Percentiles rank a stretch among this genome's conserved stretches.
Evolutionary conservation across 495 filamentous ascomycete genomes (phyloP).

Genomic region (Extremus antarcticus): DNA sequence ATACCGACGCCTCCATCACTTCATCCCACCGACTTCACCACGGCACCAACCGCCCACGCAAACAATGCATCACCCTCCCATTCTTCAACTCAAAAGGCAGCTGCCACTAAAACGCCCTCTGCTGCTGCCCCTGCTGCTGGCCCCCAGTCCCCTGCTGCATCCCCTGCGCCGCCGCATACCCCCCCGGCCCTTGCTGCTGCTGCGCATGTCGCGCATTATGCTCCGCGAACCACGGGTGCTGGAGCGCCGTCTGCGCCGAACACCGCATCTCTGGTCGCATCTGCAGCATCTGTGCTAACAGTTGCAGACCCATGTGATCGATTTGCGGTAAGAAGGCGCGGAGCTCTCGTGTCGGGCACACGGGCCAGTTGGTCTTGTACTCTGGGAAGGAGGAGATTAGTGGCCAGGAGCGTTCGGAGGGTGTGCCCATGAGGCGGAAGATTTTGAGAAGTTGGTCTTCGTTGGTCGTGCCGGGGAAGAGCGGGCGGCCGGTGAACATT

Average conservation of each 20-base stretch:
- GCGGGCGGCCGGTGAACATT: conserved; percentile 86
- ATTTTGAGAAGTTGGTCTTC: conserved; percentile 93
- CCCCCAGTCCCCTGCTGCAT: not conserved
- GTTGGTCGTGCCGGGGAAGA: conserved; percentile 92
- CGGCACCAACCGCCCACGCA: not conserved
- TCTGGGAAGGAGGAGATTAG: conserved; percentile 83
- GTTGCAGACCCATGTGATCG: conserved; percentile 71
- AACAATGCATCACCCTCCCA: not conserved
- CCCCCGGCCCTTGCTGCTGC: not conserved
- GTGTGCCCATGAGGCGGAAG: conserved; percentile 94
- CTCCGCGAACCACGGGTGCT: conserved; percentile 84
- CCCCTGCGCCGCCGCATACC: not conserved
- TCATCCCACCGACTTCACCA: not conserved
- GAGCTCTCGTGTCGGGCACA: conserved; percentile 90
- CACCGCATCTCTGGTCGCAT: conserved; percentile 85
- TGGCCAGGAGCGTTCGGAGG: conserved; percentile 84
- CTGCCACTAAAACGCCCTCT: conserved; percentile 2
- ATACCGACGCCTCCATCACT: not conserved
- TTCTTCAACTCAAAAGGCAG: not conserved
- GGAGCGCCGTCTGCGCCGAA: conserved; percentile 69
- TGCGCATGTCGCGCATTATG: conserved; percentile 41
- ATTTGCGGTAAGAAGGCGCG: conserved; percentile 78
- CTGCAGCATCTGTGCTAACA: conserved; percentile 83
- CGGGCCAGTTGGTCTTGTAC: conserved; percentile 86
- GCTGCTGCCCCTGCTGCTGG: not conserved